These are phyloP conservation scores for Myotisia sp. DNA, from an alignment of 2,329 filamentous ascomycete genomes.

Conservation along the genomic window DNA sequence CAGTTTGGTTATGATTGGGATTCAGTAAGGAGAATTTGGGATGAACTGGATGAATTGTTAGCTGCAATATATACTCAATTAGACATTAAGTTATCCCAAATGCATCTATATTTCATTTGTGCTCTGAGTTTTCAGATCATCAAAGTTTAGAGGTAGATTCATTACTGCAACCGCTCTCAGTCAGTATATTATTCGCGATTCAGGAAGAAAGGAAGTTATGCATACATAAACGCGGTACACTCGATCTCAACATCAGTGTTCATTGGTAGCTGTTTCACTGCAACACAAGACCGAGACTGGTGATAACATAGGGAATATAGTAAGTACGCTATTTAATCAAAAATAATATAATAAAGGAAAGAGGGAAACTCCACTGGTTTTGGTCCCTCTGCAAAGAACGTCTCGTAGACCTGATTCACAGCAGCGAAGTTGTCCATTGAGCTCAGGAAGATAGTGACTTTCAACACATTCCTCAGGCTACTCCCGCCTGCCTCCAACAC, in stretches of 20 bases:
- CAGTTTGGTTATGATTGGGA: too few species aligned
- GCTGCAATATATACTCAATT: too few species aligned
- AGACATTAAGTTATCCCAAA: too few species aligned
- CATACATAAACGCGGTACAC: constrained; percentile 6
- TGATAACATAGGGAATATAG: too few species aligned
- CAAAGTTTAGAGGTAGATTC: too few species aligned
- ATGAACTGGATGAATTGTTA: too few species aligned
- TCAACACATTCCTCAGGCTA: constrained; percentile 47
- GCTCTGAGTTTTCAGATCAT: too few species aligned
- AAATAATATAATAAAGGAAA: background rate
- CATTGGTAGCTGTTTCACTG: constrained; percentile 9
- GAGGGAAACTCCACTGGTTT: constrained; percentile 8
- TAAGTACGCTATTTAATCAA: background rate
- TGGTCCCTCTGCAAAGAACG: constrained; percentile 31
- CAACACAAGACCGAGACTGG: constrained; percentile 9
- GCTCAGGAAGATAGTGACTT: constrained; percentile 52
- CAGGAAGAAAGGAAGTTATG: too few species aligned
- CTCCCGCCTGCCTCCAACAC: constrained; percentile 49
- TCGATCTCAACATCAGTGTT: constrained; percentile 10
- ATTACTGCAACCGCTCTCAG: too few species aligned
- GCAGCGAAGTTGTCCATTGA: constrained; percentile 53
- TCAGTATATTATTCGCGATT: too few species aligned
- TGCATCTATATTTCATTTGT: too few species aligned
- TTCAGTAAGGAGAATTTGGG: too few species aligned
- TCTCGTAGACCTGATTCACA: constrained; percentile 76